These are phyloP conservation scores for Lentinula sp. DNA, from an alignment of 768 basidiomycete species.

Conservation along the genomic window DNA sequence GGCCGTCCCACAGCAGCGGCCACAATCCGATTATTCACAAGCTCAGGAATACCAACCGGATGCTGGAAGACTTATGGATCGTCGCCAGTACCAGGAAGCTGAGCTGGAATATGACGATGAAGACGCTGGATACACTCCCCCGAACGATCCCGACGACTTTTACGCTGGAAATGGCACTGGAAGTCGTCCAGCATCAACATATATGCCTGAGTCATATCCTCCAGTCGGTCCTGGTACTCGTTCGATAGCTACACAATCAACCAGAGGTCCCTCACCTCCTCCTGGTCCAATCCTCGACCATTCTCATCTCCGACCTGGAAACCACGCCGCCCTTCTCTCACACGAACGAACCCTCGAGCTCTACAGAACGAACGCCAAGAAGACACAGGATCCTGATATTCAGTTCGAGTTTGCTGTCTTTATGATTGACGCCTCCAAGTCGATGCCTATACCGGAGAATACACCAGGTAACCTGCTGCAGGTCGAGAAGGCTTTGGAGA, in stretches of 20 bases:
- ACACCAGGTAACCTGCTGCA: constrained; percentile 73
- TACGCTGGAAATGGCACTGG: constrained; percentile 30
- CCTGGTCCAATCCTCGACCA: constrained; percentile 76
- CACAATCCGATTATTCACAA: constrained; percentile 18
- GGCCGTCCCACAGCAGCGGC: constrained; percentile 15
- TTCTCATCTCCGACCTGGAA: constrained; percentile 89
- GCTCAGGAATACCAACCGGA: constrained; percentile 16
- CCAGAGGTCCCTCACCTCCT: constrained; percentile 63
- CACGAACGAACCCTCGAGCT: constrained; percentile 96
- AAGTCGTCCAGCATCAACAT: constrained; percentile 21
- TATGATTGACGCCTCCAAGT: constrained; percentile 96
- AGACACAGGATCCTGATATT: constrained; percentile 95
- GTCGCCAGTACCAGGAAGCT: constrained; percentile 18
- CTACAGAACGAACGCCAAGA: constrained; percentile 96
- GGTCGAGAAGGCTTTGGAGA: constrained; percentile 74
- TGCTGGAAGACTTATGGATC: constrained; percentile 5
- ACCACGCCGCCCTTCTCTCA: constrained; percentile 86
- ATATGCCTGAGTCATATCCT: constrained; percentile 19
- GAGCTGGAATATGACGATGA: constrained; percentile 30
- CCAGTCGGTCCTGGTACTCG: not conserved
- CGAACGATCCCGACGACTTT: constrained; percentile 42
- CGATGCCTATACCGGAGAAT: constrained; percentile 67
- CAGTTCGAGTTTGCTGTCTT: constrained; percentile 99
- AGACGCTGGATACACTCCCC: constrained; percentile 28
- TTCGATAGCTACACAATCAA: constrained; percentile 38